Base-by-base conservation (phyloP, 2,329 filamentous ascomycete species). In the Phaeomoniella chlamydospora region DNA sequence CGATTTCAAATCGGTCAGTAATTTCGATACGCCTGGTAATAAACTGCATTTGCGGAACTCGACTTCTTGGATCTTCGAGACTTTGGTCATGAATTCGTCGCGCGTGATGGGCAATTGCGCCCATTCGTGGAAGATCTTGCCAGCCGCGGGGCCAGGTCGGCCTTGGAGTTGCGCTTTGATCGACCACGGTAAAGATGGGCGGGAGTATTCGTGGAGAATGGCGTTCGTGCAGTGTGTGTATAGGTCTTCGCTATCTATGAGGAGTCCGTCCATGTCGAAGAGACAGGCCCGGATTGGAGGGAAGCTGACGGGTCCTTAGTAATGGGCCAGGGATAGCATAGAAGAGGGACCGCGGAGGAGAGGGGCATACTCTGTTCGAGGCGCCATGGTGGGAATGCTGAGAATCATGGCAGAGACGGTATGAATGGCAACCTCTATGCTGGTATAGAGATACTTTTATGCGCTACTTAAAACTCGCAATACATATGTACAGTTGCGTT, bases 211-310 rank as follows among this genome's bases (percentile, higher is more conserved):
- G 38, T 69, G 66, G 29, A 98, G 77, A 26, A 96, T 72, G 15
- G 74, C 66, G 61, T 98, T 94, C 41, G 86, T 80, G 58, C 82
- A 80, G 16, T 72, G 55, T 0, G 85, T 90, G 66, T 96, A 96
- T 39, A 75, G 65, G 52, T 96, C 90, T 65, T 96, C 90, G 19
- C 83, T 86, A 59, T 96, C 78, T 53, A 98, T 81, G 14, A 98
- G 74, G 22, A 98, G 78, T 41, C 90, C 90, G 59, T 98, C 90
- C 87, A 96, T 94, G 66, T 98, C 90, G 57, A 98, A 96, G 45
- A 98, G 77, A 59, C 87, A 94, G 47, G 88, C 90, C 47, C 86
- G 74, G 40, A 96, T 70, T 33, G 80, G 76, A 14, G 83, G 80
- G 57, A 86, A 77, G 53, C 80, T 84, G 50, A 17, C 34, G 19